Base-by-base conservation (phyloP, 116 monocot species). In the Trichopus zeylanicus region DNA sequence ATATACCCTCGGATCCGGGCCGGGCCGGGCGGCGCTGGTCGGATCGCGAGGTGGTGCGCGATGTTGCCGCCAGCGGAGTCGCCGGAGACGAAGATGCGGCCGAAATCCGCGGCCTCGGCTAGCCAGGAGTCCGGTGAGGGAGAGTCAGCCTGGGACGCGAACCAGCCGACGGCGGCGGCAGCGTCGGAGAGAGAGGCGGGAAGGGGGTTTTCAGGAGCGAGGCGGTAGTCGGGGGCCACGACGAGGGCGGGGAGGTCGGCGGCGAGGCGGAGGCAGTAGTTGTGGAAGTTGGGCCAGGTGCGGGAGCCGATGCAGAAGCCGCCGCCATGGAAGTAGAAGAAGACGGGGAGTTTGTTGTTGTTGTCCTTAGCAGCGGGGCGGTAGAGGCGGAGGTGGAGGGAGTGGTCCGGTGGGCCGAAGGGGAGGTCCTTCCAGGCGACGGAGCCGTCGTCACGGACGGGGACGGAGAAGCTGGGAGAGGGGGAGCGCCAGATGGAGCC, bases 271-370 rank as follows among this genome's bases (percentile, higher is more conserved):
- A 75, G 59, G 78, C 81, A 81, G 57, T 63, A 78, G 67, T 75
- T 73, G 51, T 89, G 84, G 64, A 51, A 71, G 64, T 73, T 70
- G 53, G 83, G 73, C 76, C 46, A 78, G 3, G 77, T 62, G 66
- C 69, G 71, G 31, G 89, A 84, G 29, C 84, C 89, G 64, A 81
- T 75, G 73, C 81, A 78, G 67, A 70, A 89, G 19, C 81, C 88
- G 9, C 88, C 88, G 34, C 88, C 88, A 28, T 89, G 81, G 75
- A 84, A 81, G 78, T 81, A 78, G 75, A 59, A 64, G 67, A 89
- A 55, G 48, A 76, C 46, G 12, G 79, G 84, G 55, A 73, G 57
- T 28, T 37, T 72, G 35, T 34, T 13, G 28, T 8, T 39, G 31
- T 20, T 23, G 23, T 22, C 26, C 26, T 13, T 16, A 46, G 4